Base-by-base conservation (phyloP, 805 yeast genomes). In the Ogataea corticis region DNA sequence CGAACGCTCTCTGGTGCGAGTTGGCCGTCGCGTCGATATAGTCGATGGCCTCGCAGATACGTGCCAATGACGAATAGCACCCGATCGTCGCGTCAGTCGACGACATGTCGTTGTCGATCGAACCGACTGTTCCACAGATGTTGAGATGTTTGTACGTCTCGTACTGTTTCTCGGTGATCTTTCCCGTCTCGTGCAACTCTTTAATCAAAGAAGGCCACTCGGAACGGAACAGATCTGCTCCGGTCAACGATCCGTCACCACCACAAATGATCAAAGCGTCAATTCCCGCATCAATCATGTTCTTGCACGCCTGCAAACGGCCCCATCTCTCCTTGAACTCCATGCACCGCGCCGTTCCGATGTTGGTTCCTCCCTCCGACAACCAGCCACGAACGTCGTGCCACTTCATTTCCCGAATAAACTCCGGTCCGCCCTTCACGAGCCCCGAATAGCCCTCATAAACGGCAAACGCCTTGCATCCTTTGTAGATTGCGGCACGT, bases 21-120 rank as follows among this genome's bases (percentile, higher is more conserved):
- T 79, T 77, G 18, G 95, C 95, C 18, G 95, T 86, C 18, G 91
- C 89, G 63, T 85, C 92, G 49, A 86, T 85, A 61, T 83, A 86
- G 66, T 86, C 95, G 52, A 86, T 79, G 66, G 82, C 80, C 59
- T 82, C 80, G 57, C 86, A 79, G 54, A 85, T 85, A 61, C 92
- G 71, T 46, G 81, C 90, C 48, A 85, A 70, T 1, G 91, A 80
- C n/a, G 90, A 83, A 61, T 78, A 83, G 10, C 89, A 87, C 51
- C 92, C 92, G 59, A 85, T 85, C 16, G 92, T 85, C 33, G 88
- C 83, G 62, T 85, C 91, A 2, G 91, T 85, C n/a, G 79, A 70
- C n/a, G 88, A 75, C 91, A 85, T 85, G 63, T 85, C 92, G 59
- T 85, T 85, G 63, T 85, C 92, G 54, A 85, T 85, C n/a, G 90